Conservation (phyloP, 345 rosid species). For the Hibiscus syriacus region DNA sequence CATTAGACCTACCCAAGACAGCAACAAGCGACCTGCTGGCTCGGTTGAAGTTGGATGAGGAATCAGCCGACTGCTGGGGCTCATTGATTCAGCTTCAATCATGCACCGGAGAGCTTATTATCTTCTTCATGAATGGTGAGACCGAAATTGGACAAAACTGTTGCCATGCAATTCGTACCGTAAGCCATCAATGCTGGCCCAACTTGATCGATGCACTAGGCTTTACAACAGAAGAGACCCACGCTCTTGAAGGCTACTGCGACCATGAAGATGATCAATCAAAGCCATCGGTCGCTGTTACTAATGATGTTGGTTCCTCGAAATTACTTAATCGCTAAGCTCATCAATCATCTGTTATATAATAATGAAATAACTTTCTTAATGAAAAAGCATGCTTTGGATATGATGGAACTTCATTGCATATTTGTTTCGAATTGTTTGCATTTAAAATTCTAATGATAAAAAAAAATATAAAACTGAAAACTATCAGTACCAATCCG, state of each 20-base stretch:
- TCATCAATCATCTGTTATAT: neutral
- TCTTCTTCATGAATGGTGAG: constrained; percentile 74
- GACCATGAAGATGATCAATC: constrained; percentile 14
- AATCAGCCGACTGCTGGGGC: constrained; percentile 59
- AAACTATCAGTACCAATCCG: no score
- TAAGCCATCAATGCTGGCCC: constrained; percentile 58
- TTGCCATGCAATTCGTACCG: constrained; percentile 49
- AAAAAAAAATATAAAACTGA: neutral
- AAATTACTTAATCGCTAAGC: neutral
- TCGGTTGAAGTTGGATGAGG: constrained; percentile 37
- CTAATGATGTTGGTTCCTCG: neutral
- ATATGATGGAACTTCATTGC: neutral
- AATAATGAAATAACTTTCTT: neutral
- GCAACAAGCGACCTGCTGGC: constrained; percentile 9
- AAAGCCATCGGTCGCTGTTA: neutral
- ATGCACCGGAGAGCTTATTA: no score
- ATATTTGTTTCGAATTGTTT: neutral
- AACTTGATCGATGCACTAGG: constrained; percentile 49
- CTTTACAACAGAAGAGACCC: constrained; percentile 55
- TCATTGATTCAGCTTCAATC: constrained; percentile 56
- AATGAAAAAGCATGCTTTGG: neutral
- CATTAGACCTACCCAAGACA: neutral
- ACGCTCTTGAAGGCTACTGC: constrained; percentile 69
- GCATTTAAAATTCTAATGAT: neutral
- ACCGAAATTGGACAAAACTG: constrained; percentile 52